These are phyloP conservation scores for Penicillium sclerotigenum DNA, from an alignment of 2,329 filamentous ascomycete genomes.

Conservation along the genomic window DNA sequence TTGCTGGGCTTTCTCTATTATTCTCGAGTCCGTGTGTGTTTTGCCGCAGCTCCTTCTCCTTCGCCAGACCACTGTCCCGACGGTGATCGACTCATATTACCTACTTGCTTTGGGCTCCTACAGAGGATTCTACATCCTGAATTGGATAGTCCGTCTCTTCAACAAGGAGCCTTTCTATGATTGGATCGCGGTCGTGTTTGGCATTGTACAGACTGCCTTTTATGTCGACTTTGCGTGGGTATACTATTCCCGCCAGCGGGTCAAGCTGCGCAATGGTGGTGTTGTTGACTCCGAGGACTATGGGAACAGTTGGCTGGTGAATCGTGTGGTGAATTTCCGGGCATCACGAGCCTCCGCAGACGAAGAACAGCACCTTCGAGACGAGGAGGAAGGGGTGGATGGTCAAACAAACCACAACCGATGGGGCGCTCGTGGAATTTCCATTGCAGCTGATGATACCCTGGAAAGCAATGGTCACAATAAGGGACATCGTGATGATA, in stretches of 20 bases:
- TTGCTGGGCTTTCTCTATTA: slow-evolving; percentile 82
- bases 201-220: slow-evolving; percentile 80
- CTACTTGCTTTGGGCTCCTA: slow-evolving; percentile 83
- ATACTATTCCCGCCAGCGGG: slow-evolving; percentile 87
- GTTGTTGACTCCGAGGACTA: slow-evolving; percentile 89
- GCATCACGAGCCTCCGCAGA: slow-evolving; percentile 32
- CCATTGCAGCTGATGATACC: slow-evolving; percentile 58
- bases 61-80: slow-evolving; percentile 90
- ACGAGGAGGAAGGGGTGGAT: slow-evolving; percentile 30
- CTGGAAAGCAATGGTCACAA: slow-evolving; percentile 27
- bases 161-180: slow-evolving; percentile 60
- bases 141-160: slow-evolving; percentile 76
- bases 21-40: slow-evolving; percentile 86
- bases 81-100: slow-evolving; percentile 96
- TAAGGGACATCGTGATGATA: slow-evolving; percentile 7
- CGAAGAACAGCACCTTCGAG: slow-evolving; percentile 38
- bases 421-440: slow-evolving; percentile 59
- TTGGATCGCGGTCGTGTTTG: slow-evolving; percentile 76
- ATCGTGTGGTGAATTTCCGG: slow-evolving; percentile 65
- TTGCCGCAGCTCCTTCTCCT: slow-evolving; percentile 88
- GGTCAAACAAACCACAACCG: slow-evolving; percentile 39
- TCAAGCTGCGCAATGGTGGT: slow-evolving; percentile 85
- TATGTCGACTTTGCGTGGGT: slow-evolving; percentile 97
- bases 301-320: slow-evolving; percentile 77
- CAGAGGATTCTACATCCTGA: slow-evolving; percentile 82